Base-by-base conservation (phyloP, 495 filamentous ascomycete genomes). In the Hypoxylon cercidicola region DNA sequence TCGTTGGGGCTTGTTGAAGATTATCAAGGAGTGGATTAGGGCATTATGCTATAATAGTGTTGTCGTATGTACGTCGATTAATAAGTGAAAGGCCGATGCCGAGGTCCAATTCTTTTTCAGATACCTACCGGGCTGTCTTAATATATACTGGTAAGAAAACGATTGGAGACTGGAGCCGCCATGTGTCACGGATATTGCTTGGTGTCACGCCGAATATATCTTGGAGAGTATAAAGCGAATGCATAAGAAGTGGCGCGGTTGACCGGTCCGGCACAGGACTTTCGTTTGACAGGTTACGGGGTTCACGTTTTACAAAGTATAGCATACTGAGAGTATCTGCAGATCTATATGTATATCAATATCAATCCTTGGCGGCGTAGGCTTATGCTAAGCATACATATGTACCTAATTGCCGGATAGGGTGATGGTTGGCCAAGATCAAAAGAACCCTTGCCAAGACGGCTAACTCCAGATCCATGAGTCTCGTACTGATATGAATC, bases 161-260 rank as follows among this genome's bases (percentile, higher is more conserved):
- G 54, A 51, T 44, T 34, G 34, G 47, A 39, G 37, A 45, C 37
- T 39, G 20, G 47, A 35, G 19, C 51, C 37, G n/a, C 39, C 50
- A 39, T 59, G 57, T 60, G 34, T 34, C 25, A 47, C 30, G 25
- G 45, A 19, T 9, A 49, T 34, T 32, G 16, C 23, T 49, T 49
- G 46, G 46, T 25, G 3, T 46, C 25, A n/a, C 25, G 39, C 19
- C 25, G 35, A 25, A 30, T 28, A 30, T n/a, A 20, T 46, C 43
- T 15, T 23, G 28, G 28, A 25, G 28, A 47, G 46, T 50, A 48
- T 54, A 54, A 47, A 25, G 19, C 28, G 40, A 41, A 16, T 53
- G 48, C 13, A 28, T 57, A 59, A 54, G 32, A 54, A 30, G 39
- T 28, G 51, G 32, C 13, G 43, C 46, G 47, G 46, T 46, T 52